Evolutionary conservation across 1,139 yeast species (phyloP).

Genomic region (Suhomyces chickasaworum): DNA sequence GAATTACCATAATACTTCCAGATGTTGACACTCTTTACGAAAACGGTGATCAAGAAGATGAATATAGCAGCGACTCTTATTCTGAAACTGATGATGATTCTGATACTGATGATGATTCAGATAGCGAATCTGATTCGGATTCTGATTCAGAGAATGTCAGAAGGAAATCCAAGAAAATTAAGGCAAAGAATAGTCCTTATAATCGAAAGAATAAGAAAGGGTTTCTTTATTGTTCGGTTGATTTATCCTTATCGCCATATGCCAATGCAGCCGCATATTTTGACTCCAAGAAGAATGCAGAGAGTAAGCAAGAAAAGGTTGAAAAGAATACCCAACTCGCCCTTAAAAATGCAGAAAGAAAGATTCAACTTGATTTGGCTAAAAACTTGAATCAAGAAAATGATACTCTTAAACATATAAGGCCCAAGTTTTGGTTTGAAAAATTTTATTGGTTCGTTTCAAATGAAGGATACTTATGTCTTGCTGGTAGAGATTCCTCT

Average conservation of each 20-base stretch:
- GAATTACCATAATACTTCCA: constrained; percentile 61
- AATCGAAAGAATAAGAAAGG: constrained; percentile 20
- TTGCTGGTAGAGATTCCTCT: constrained; percentile 83
- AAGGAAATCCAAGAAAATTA: constrained; percentile 15
- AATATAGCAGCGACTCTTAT: constrained; percentile 20
- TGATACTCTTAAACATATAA: constrained; percentile 61
- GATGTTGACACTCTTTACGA: constrained; percentile 34
- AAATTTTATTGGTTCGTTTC: constrained; percentile 92
- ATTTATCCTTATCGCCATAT: constrained; percentile 71
- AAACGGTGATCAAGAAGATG: constrained; percentile 25
- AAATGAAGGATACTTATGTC: constrained; percentile 82
- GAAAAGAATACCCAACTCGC: constrained; percentile 79
- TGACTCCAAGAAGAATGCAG: constrained; percentile 74
- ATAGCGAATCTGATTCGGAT: constrained; percentile 37
- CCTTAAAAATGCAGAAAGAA: constrained; percentile 79
- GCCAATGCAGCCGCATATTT: constrained; percentile 91
- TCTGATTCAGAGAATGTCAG: constrained; percentile 21
- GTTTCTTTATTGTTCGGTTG: constrained; percentile 60
- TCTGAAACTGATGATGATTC: constrained; percentile 31
- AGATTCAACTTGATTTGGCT: constrained; percentile 71
- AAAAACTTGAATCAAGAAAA: constrained; percentile 65
- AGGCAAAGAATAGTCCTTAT: constrained; percentile 2
- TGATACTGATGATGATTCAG: constrained; percentile 30
- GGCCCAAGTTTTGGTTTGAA: constrained; percentile 88
- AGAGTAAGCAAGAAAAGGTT: constrained; percentile 77